Percentiles rank a stretch among this genome's conserved stretches.
These are phyloP conservation scores for Penicillium sp. DNA, from an alignment of 2,329 filamentous ascomycete genomes.

Conservation along the genomic window DNA sequence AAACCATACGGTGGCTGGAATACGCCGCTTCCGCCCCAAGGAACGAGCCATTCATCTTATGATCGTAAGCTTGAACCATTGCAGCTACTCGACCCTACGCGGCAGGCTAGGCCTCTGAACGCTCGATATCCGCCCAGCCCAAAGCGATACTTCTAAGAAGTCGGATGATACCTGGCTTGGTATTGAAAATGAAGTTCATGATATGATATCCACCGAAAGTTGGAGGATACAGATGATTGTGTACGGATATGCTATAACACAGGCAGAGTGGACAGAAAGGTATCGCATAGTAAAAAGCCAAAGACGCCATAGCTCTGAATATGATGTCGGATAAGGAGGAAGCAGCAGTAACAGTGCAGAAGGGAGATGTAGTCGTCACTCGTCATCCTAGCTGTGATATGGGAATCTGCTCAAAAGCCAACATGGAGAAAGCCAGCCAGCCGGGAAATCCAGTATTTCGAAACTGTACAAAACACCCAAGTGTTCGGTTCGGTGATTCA, in stretches of 20 bases:
- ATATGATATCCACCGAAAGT: background rate
- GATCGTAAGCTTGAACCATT: background rate
- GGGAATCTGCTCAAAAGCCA: background rate
- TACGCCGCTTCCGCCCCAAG: background rate
- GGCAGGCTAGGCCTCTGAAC: background rate
- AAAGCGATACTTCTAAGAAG: background rate
- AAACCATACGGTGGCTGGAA: background rate
- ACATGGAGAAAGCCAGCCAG: background rate
- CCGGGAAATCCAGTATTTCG: background rate
- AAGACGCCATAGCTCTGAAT: conserved; percentile 20
- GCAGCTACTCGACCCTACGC: background rate
- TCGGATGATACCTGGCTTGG: background rate
- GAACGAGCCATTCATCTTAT: background rate
- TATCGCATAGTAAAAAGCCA: conserved; percentile 19
- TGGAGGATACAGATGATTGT: background rate
- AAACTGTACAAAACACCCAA: background rate
- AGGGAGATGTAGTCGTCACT: conserved; percentile 20
- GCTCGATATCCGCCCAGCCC: background rate
- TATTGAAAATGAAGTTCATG: background rate
- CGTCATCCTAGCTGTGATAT: conserved; percentile 15
- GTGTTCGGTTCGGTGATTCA: background rate
- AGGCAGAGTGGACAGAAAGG: conserved; percentile 15
- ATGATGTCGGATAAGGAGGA: conserved; percentile 9
- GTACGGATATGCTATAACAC: conserved; percentile 13
- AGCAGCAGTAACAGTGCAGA: conserved; percentile 4